Conservation (phyloP, 2,329 filamentous ascomycete species). For the Capronia epimyces region DNA sequence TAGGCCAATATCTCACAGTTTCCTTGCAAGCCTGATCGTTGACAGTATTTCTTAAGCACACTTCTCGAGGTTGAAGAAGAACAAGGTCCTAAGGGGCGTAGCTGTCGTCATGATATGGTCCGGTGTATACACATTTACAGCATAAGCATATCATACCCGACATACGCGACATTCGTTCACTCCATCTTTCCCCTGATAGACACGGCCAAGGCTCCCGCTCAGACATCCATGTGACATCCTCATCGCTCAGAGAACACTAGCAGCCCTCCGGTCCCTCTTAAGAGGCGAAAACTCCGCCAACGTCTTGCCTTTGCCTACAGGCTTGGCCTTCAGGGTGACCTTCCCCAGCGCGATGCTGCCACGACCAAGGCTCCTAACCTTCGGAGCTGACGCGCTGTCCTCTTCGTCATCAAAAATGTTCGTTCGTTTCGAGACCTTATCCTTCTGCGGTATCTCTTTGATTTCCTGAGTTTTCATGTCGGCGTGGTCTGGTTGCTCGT, state of each 20-base stretch:
- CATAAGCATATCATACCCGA: no score
- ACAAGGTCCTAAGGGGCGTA: no score
- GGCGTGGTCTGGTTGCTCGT: neutral
- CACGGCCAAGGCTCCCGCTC: neutral
- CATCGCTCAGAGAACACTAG: slow-evolving; percentile 6
- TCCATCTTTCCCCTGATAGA: no score
- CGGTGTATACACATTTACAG: no score
- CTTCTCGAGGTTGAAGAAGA: no score
- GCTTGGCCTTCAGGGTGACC: slow-evolving; percentile 25
- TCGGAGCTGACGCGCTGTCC: slow-evolving; percentile 48
- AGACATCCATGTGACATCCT: neutral
- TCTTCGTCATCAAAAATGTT: slow-evolving; percentile 69
- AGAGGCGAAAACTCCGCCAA: slow-evolving; percentile 64
- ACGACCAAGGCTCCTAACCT: slow-evolving; percentile 31
- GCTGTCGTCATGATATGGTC: no score
- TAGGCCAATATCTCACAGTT: no score
- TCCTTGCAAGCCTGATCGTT: no score
- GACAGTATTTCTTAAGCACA: no score
- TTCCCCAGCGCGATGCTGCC: slow-evolving; percentile 24
- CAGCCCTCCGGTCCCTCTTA: slow-evolving; percentile 58
- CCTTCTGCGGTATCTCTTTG: slow-evolving; percentile 53
- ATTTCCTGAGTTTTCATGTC: slow-evolving; percentile 29
- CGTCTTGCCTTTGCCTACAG: slow-evolving; percentile 20
- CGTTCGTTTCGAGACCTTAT: slow-evolving; percentile 62
- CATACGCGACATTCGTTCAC: no score